Base-by-base conservation (phyloP, 306 rosid species). In the Acmispon strigosus region DNA sequence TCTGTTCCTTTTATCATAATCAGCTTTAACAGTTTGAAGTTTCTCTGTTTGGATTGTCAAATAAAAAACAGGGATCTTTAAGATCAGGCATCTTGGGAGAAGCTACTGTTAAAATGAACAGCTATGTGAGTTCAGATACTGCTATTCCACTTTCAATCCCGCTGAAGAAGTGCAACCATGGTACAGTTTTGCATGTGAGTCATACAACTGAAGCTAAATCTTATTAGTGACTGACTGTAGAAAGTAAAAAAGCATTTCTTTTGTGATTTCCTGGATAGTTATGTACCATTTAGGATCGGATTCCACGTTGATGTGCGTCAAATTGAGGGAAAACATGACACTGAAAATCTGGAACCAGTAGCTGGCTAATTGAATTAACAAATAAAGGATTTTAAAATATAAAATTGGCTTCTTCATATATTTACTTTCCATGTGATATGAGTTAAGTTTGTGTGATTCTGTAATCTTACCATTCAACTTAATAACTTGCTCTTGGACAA, bases 81-180 rank as follows among this genome's bases (percentile, higher is more conserved):
- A 79, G 85, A 75, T 81, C 85, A 66, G 82, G 84, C 62, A 83
- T 80, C 54, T 88, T 83, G 75, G 92, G 90, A 59, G 88, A 87
- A 75, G 90, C 79, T 22, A 72, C 81, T 14, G 59, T 87, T 49
- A 79, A 70, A 50, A 43, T 85, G 90, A 66, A 72, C 50, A 68
- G 75, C 76, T 78, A 81, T 61, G 74, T 64, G 74, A 81, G 73
- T 81, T 76, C 86, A 76, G 64, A 13, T 59, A 77, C 83, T 64
- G 83, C 83, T 32, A 43, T 66, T 73, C 84, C 86, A 58, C 81
- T 83, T 53, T 76, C 89, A 58, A 58, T 87, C 59, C 80, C 80
- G 10, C 78, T 87, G 79, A 76, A 76, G 44, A 87, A 83, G 76
- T 78, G 86, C 77, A 61, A 74, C 61, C 79, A 83, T 64, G 86